Conservation (phyloP, 495 filamentous ascomycete genomes). For the Penicillium lividum region DNA sequence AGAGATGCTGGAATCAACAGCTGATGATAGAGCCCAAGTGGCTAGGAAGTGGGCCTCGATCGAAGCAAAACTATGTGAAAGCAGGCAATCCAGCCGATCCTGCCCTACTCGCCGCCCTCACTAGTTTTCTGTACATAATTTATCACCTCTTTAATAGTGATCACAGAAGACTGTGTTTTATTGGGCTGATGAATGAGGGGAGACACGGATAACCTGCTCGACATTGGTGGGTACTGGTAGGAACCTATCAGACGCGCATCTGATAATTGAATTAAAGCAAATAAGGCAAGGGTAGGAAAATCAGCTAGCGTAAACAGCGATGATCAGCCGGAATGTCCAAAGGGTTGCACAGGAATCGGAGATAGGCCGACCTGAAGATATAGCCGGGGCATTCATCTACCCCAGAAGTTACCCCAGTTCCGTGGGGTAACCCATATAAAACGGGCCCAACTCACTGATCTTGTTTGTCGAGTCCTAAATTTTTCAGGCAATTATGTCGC, state of each 20-base stretch:
- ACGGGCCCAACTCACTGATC: background rate
- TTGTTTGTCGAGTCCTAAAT: background rate
- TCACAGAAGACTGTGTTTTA: background rate
- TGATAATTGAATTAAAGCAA: background rate
- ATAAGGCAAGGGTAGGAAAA: background rate
- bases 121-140: background rate
- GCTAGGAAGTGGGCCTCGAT: constrained; percentile 21
- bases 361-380: constrained; percentile 2
- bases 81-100: background rate
- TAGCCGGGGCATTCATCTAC: background rate
- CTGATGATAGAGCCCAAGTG: constrained; percentile 22
- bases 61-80: constrained; percentile 11
- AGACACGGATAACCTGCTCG: background rate
- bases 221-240: background rate
- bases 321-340: background rate
- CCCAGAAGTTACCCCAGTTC: background rate
- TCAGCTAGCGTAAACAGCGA: background rate
- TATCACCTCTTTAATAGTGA: no score
- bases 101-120: background rate
- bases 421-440: background rate
- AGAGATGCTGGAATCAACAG: constrained; percentile 25
- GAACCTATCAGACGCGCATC: background rate
- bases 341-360: constrained; percentile 2
- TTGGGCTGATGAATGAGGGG: background rate
- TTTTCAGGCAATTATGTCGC: background rate